A percentile compares a stretch with the other conserved stretches of the same genome.
Conservation (phyloP, 345 rosid species). For the Pistacia integerrima region DNA sequence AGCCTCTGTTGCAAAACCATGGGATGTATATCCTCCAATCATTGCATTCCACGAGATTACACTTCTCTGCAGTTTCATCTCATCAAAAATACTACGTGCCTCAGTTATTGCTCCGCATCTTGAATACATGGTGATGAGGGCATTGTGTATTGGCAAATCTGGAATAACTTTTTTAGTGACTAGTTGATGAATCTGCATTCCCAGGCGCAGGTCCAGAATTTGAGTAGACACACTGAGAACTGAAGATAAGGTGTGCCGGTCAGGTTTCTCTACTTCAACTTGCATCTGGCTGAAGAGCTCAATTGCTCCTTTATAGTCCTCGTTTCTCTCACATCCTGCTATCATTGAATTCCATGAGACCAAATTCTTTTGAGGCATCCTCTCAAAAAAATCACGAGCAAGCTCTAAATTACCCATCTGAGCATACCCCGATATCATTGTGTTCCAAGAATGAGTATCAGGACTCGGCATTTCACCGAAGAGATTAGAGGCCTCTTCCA, state of each 20-base stretch:
- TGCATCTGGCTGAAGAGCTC: constrained; percentile 57
- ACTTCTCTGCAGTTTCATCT: constrained; percentile 45
- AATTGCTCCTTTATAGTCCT: constrained; percentile 53
- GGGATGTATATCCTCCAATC: constrained; percentile 81
- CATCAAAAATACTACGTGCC: constrained; percentile 51
- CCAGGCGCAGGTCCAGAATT: constrained; percentile 60
- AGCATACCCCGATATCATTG: constrained; percentile 63
- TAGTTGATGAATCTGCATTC: constrained; percentile 71
- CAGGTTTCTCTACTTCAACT: constrained; percentile 61
- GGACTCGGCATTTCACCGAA: constrained; percentile 57
- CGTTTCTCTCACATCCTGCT: constrained; percentile 61
- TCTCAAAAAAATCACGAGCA: constrained; percentile 51
- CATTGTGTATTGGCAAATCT: constrained; percentile 57
- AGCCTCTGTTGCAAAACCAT: constrained; percentile 63
- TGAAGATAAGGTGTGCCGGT: constrained; percentile 72
- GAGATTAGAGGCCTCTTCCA: constrained; percentile 61
- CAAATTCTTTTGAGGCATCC: constrained; percentile 51
- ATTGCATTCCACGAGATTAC: constrained; percentile 85
- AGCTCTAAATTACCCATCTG: constrained; percentile 43
- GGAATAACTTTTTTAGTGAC: constrained; percentile 51
- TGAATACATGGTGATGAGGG: constrained; percentile 72
- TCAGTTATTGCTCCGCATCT: constrained; percentile 63
- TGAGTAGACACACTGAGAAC: constrained; percentile 57
- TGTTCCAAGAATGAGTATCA: constrained; percentile 60
- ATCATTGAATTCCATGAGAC: constrained; percentile 80